Conservation (phyloP, 352 stramenopile species). For the Globisporangium rhizosaccharum region DNA sequence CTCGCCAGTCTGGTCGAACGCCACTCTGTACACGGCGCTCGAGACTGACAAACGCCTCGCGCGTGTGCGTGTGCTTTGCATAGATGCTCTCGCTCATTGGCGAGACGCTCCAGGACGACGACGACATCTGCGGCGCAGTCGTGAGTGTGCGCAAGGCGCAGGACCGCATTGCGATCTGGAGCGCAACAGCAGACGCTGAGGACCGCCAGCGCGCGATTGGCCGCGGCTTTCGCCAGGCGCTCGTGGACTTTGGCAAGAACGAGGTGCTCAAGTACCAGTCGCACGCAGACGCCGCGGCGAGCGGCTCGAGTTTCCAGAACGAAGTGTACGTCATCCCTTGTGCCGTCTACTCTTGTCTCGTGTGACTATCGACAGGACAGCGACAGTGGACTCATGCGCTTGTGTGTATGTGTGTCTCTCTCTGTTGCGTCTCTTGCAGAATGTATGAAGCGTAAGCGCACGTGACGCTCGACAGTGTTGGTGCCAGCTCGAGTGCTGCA, state of each 20-base stretch:
- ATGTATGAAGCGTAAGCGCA: slow-evolving; percentile 77
- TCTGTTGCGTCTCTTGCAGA: slow-evolving; percentile 23
- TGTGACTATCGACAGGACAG: background rate
- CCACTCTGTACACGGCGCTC: too few species aligned
- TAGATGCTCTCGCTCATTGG: slow-evolving; percentile 94
- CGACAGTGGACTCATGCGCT: background rate
- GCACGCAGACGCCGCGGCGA: slow-evolving; percentile 80
- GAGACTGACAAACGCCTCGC: background rate
- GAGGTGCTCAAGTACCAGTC: slow-evolving; percentile 88
- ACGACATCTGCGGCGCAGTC: slow-evolving; percentile 94
- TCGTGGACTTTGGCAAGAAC: slow-evolving; percentile 84
- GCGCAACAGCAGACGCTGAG: slow-evolving; percentile 64
- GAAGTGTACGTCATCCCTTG: slow-evolving; percentile 61
- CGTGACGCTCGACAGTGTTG: too few species aligned
- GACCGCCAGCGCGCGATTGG: slow-evolving; percentile 78
- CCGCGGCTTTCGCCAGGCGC: slow-evolving; percentile 69
- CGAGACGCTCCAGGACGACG: slow-evolving; percentile 92
- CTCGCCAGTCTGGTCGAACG: background rate
- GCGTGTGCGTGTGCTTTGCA: background rate
- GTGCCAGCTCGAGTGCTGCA: background rate
- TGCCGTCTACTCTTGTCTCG: background rate
- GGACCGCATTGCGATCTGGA: slow-evolving; percentile 96
- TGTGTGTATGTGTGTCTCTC: background rate
- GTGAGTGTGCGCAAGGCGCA: slow-evolving; percentile 94
- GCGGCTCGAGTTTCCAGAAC: slow-evolving; percentile 88